These are phyloP conservation scores for Geotrichum cucujoidarum DNA, from an alignment of 1,139 yeast species.

Conservation along the genomic window DNA sequence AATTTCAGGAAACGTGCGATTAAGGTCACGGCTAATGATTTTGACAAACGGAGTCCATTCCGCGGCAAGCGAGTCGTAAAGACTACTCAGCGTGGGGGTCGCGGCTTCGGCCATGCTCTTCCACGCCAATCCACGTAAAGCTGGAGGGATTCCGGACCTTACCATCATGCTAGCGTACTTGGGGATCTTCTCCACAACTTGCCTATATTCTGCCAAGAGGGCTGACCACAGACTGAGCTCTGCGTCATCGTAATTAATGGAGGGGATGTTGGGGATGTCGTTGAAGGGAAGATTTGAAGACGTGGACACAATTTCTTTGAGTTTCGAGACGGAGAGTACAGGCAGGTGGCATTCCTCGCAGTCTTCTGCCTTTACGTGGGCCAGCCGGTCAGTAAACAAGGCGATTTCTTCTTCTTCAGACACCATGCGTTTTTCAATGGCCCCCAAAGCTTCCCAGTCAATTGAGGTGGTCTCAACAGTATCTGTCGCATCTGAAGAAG, in stretches of 20 bases:
- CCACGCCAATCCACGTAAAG: slow-evolving; percentile 40
- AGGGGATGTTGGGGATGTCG: slow-evolving; percentile 29
- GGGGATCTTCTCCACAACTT: slow-evolving; percentile 34
- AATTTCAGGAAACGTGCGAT: slow-evolving; percentile 58
- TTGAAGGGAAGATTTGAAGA: slow-evolving; percentile 22
- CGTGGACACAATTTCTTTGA: slow-evolving; percentile 12
- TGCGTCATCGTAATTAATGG: slow-evolving; percentile 23
- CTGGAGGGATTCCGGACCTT: slow-evolving; percentile 39
- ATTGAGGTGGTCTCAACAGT: not conserved
- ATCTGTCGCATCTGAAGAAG: not conserved
- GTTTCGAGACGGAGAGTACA: slow-evolving; percentile 5
- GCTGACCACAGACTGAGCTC: slow-evolving; percentile 39
- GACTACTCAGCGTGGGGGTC: slow-evolving; percentile 34
- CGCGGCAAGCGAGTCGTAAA: slow-evolving; percentile 40
- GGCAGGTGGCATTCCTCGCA: slow-evolving; percentile 18
- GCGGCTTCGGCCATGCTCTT: slow-evolving; percentile 36
- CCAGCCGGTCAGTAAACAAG: slow-evolving; percentile 17
- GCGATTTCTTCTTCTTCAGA: slow-evolving; percentile 11
- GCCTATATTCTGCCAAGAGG: slow-evolving; percentile 35
- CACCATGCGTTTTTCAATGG: slow-evolving; percentile 17
- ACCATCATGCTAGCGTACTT: slow-evolving; percentile 32
- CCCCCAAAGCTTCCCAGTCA: slow-evolving; percentile 17
- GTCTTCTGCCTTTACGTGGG: slow-evolving; percentile 15
- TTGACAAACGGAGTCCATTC: slow-evolving; percentile 46
- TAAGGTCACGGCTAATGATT: slow-evolving; percentile 59